Evolutionary conservation across 805 yeast species (phyloP).

Genomic region (Kuraishia hungarica): DNA sequence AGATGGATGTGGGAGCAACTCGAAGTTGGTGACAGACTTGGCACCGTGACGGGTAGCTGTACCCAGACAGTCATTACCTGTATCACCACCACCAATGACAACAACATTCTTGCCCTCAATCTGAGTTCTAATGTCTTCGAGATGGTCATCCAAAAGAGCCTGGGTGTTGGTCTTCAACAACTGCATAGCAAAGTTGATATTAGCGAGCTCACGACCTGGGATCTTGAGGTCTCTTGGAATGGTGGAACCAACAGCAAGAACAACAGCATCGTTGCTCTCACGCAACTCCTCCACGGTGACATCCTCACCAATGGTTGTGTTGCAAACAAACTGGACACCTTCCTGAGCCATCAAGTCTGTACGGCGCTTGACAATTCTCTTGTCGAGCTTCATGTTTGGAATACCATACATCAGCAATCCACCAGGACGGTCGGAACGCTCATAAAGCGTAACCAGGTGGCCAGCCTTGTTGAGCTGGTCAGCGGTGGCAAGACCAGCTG

Average conservation of each 20-base stretch:
- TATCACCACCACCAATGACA: conserved; percentile 99
- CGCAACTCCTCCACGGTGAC: conserved; percentile 63
- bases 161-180: conserved; percentile 82
- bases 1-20: conserved; percentile 89
- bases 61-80: conserved; percentile 98
- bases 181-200: conserved; percentile 93
- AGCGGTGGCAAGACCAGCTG: conserved; percentile 94
- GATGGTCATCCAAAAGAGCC: conserved; percentile 73
- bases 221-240: conserved; percentile 92
- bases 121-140: conserved; percentile 65
- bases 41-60: conserved; percentile 97
- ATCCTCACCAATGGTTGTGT: conserved; percentile 80
- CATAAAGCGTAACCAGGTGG: conserved; percentile 84
- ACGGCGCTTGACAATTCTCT: conserved; percentile 87
- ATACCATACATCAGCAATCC: conserved; percentile 98
- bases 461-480: conserved; percentile 97
- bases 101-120: conserved; percentile 84
- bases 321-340: conserved; percentile 74
- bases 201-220: conserved; percentile 86
- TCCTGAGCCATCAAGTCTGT: conserved; percentile 84
- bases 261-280: conserved; percentile 66
- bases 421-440: conserved; percentile 92
- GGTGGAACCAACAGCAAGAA: conserved; percentile 90
- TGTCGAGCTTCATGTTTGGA: conserved; percentile 97
- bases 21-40: conserved; percentile 87